Percentiles rank a stretch among this genome's conserved stretches.
Conservation (phyloP, 108 stramenopile species). For the Discostella stelligeroides region DNA sequence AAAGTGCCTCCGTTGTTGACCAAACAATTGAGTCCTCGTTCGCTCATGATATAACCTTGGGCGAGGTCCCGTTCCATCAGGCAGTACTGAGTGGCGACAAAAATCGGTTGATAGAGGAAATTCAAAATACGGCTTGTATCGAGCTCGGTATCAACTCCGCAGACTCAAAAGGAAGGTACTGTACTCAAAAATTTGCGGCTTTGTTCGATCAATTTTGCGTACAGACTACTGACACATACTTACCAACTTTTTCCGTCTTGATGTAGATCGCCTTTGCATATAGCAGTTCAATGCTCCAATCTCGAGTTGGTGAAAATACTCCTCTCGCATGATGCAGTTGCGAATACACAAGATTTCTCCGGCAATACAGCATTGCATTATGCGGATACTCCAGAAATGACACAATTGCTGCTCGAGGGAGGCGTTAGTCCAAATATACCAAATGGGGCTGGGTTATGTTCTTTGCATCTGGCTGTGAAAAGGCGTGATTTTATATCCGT, state of each 20-base stretch:
- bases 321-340: conserved; percentile 59
- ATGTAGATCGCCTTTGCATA: conserved; percentile 75
- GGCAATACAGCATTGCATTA: conserved; percentile 86
- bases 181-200: background rate
- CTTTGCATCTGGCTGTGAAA: conserved; percentile 79
- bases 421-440: conserved; percentile 87
- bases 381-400: conserved; percentile 50
- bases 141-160: conserved; percentile 40
- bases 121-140: conserved; percentile 24
- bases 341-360: conserved; percentile 71
- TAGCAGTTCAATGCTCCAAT: conserved; percentile 61
- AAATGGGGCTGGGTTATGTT: conserved; percentile 78
- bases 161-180: conserved; percentile 41
- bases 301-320: conserved; percentile 52
- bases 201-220: background rate
- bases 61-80: conserved; percentile 38
- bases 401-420: conserved; percentile 61
- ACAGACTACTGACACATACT: background rate
- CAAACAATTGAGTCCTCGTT: conserved; percentile 19
- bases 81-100: conserved; percentile 34
- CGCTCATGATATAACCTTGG: background rate
- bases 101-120: conserved; percentile 26
- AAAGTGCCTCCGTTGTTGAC: conserved; percentile 11
- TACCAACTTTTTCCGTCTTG: background rate
- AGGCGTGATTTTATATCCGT: conserved; percentile 71